Evolutionary conservation across 805 yeast species (phyloP), one percentile per base, ranked within the genome.

Genomic region (Metschnikowia shivogae): DNA sequence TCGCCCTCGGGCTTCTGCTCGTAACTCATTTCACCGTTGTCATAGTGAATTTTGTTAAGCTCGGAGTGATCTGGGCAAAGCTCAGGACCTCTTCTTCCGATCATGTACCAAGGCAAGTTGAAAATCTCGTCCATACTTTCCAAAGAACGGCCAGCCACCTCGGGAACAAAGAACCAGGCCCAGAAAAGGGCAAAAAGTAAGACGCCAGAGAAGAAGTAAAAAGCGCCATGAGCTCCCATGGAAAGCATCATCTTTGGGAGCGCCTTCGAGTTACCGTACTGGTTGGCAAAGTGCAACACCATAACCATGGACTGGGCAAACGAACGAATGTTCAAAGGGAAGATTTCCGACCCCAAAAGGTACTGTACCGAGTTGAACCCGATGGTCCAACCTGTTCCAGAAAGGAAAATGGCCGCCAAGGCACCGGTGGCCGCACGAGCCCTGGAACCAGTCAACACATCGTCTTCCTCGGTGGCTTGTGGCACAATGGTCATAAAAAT

Each of bases 351-450:
- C 47, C 77, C 77, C 52, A 78, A 61, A 51, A 78, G 64, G 55
- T 78, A 78, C 57, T 78, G 82, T 39, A 77, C 64, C 0, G 78
- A 65, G 60, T 79, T 79, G 73, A 77, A 79, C 31, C 83, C 83
- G 60, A 78, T 58, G 28, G 80, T 73, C 84, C 83, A 79, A 31
- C 81, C 82, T 19, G 70, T 65, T 52, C 83, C 83, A 28, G 71
- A 65, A 31, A 78, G 52, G 52, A 64, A 78, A 24, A 79, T 54
- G 39, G 77, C 70, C 1, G 80, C 80, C 52, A 78, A 58, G 7
- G 82, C 82, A 41, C 67, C 78, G 40, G 64, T 58, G 29, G 76
- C 65, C 2, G 80, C 80, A 4, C 54, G 50, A 19, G 48, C 44
- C 46, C 69, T 59, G 3, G 71, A 56, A 0, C 63, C 47, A 1